Percentiles rank a stretch among this genome's conserved stretches.
Evolutionary conservation across 2,329 filamentous ascomycete species (phyloP).

Genomic region (Paecilomyces fulvus): DNA sequence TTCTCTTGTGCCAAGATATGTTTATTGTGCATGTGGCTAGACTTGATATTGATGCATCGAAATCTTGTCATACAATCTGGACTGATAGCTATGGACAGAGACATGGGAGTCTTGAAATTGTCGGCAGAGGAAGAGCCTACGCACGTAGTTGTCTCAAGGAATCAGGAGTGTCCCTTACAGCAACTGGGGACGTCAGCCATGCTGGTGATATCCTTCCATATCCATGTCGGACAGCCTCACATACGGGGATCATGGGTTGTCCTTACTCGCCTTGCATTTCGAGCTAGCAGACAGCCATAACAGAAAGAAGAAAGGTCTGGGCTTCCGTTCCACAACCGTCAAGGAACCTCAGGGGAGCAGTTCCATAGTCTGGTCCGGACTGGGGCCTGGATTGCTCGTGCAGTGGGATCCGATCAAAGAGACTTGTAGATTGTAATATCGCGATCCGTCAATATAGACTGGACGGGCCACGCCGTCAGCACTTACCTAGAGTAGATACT

Average conservation of each 20-base stretch:
- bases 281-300: background rate
- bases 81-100: no score
- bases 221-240: background rate
- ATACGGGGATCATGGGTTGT: background rate
- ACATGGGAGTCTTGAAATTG: background rate
- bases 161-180: background rate
- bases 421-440: background rate
- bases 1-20: background rate
- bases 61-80: background rate
- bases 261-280: background rate
- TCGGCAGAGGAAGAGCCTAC: background rate
- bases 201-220: background rate
- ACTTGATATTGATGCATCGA: background rate
- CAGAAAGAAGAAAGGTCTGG: background rate
- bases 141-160: background rate
- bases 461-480: background rate
- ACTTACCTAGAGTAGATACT: background rate
- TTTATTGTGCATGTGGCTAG: background rate
- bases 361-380: background rate
- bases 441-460: background rate
- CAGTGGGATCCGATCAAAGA: background rate
- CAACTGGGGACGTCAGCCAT: background rate
- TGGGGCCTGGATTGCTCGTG: background rate
- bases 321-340: background rate
- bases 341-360: background rate